Conservation (phyloP, 441 rosid species). For the Euphorbia celastroides region DNA sequence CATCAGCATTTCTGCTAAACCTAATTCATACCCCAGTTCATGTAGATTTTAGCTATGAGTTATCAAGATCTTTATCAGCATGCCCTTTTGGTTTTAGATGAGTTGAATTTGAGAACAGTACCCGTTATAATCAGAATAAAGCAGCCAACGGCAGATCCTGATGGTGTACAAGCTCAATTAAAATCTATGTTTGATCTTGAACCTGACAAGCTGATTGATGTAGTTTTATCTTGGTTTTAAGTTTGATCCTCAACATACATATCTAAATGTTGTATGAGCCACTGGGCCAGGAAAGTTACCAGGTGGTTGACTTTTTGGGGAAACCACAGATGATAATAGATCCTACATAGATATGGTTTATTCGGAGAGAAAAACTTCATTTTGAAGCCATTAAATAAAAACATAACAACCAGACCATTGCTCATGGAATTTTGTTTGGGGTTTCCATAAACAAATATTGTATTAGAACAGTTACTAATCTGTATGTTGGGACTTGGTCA, state of each 20-base stretch:
- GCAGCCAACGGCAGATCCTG: conserved; percentile 98
- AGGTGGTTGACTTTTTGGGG: conserved; percentile 36
- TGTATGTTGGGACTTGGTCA: no score
- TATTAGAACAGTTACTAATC: no score
- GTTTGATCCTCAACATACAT: no score
- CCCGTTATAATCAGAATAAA: conserved; percentile 96
- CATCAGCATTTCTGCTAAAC: conserved; percentile 52
- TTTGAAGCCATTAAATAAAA: conserved; percentile 19
- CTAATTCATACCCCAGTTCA: conserved; percentile 96
- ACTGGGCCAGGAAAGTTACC: conserved; percentile 31
- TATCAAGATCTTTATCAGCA: conserved; percentile 94
- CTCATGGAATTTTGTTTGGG: conserved; percentile 29
- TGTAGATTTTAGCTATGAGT: conserved; percentile 96
- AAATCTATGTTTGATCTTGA: conserved; percentile 96
- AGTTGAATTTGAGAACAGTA: conserved; percentile 65
- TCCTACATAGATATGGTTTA: conserved; percentile 40
- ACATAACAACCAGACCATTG: conserved; percentile 25
- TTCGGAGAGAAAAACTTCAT: conserved; percentile 17
- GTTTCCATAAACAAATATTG: conserved; percentile 31
- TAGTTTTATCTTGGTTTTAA: no score
- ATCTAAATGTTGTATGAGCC: neutral
- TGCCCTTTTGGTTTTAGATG: conserved; percentile 96
- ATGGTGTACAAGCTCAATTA: conserved; percentile 84
- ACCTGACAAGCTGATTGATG: no score
- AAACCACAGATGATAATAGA: conserved; percentile 30